Evolutionary conservation across 1,139 yeast species (phyloP).

Genomic region (Nakaseomyces sp.): DNA sequence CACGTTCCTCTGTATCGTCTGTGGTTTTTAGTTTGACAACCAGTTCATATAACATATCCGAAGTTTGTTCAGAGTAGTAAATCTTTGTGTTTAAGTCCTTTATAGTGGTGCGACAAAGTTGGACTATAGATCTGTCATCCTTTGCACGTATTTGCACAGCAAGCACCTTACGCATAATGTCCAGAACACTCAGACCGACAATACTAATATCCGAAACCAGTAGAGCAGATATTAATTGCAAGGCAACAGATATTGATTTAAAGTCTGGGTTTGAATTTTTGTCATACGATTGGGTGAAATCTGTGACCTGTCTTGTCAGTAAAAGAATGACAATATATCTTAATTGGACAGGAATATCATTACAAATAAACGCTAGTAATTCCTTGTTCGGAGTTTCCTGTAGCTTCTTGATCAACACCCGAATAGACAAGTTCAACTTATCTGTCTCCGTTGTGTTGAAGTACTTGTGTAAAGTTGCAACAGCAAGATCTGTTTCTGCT

Average conservation of each 20-base stretch:
- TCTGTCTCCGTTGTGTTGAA: conserved; percentile 45
- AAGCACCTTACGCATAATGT: conserved; percentile 58
- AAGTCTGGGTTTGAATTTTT: conserved; percentile 31
- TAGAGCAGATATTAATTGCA: conserved; percentile 53
- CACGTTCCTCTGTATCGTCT: conserved; percentile 11
- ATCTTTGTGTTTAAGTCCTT: conserved; percentile 27
- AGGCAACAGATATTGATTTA: conserved; percentile 33
- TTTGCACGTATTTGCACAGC: conserved; percentile 45
- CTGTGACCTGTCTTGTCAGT: conserved; percentile 32
- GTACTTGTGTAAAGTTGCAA: conserved; percentile 40
- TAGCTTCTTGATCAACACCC: conserved; percentile 37
- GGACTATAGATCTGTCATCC: conserved; percentile 15
- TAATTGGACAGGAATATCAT: conserved; percentile 82
- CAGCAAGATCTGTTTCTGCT: conserved; percentile 29
- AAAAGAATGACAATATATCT: conserved; percentile 58
- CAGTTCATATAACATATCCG: conserved; percentile 30
- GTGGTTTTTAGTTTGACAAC: conserved; percentile 19
- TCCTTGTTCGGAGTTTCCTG: conserved; percentile 30
- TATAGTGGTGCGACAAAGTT: conserved; percentile 24
- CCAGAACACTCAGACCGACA: conserved; percentile 86
- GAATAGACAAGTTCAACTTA: conserved; percentile 42
- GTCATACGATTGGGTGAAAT: conserved; percentile 12
- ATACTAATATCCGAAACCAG: conserved; percentile 73
- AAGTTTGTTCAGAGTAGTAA: conserved; percentile 30
- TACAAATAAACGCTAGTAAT: conserved; percentile 56